Base-by-base conservation (phyloP, 352 stramenopile species). In the Pythium rhizo-oryzae region DNA sequence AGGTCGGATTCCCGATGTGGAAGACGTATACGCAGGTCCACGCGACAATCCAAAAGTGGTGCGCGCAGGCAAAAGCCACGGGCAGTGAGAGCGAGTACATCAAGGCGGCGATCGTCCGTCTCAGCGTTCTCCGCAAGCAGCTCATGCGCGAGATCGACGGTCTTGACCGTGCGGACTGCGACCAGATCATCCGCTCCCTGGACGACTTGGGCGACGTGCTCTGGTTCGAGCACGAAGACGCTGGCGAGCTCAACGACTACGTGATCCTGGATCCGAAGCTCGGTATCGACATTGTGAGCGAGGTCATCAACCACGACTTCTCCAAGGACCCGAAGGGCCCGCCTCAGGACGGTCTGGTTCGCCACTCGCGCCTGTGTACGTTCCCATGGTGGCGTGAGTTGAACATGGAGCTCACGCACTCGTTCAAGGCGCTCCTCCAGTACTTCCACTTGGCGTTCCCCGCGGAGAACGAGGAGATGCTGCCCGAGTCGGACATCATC, bases 401-500 rank as follows among this genome's bases (percentile, higher is more conserved):
- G 51, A 49, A 74, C 18, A 46, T 24, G 3, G 30, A 70, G 21
- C 37, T 71, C 2, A 58, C 59, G 24, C 54, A 72, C 41, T 52
- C 56, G 18, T 68, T 79, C 56, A 79, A 79, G 62, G n/a, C 33
- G 49, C 57, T 79, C 9, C 47, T 79, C 2, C 61, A 73, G 58
- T 47, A 53, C n/a, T 74, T 70, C 49, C 61, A 74, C 19, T n/a
- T 74, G 1, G 67, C 51, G 7, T 74, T 66, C 44, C 39, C 65
- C 13, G 60, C 56, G 6, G 68, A 67, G 4, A 70, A 56, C n/a
- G 53, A 64, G 4, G 51, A 44, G 8, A 55, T 65, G 59, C 62
- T 35, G 30, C 60, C 44, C 58, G 65, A 69, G 11, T 66, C 46
- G 23, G 65, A 71, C 47, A 46, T 66, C 1, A 65, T 55, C 46